Evolutionary conservation across 192 early-diverging fungal genomes (phyloP).

Genomic region (Coemansia sp.): DNA sequence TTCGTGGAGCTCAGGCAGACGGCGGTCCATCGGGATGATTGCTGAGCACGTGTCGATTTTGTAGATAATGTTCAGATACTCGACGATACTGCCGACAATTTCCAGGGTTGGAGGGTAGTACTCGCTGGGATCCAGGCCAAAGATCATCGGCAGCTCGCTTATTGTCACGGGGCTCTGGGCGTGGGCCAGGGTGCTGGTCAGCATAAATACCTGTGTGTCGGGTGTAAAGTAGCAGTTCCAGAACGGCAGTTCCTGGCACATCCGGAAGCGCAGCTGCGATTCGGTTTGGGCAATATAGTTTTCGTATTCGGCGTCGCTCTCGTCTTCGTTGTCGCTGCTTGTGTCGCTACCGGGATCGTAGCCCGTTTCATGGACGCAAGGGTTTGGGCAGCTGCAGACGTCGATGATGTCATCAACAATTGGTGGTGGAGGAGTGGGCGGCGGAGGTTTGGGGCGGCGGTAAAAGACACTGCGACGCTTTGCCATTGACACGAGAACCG

Average conservation of each 20-base stretch:
- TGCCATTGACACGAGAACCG: slow-evolving; percentile 2
- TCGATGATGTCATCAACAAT: background rate
- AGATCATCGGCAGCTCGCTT: background rate
- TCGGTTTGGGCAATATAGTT: background rate
- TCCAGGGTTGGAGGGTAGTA: slow-evolving; percentile 32
- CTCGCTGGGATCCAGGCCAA: background rate
- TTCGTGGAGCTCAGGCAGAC: slow-evolving; percentile 25
- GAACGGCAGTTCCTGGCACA: slow-evolving; percentile 33
- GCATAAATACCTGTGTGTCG: slow-evolving; percentile 27
- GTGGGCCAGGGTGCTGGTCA: slow-evolving; percentile 4
- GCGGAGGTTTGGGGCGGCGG: slow-evolving; percentile 15
- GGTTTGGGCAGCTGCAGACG: background rate
- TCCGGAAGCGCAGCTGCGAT: background rate
- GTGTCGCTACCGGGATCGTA: slow-evolving; percentile 15
- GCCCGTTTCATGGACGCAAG: slow-evolving; percentile 2
- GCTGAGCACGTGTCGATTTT: slow-evolving; percentile 24
- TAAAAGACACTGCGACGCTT: slow-evolving; percentile 36
- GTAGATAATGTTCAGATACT: slow-evolving; percentile 25
- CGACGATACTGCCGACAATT: slow-evolving; percentile 26
- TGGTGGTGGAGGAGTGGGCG: background rate
- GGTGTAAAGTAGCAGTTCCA: slow-evolving; percentile 25
- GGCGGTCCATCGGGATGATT: slow-evolving; percentile 22
- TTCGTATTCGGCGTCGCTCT: slow-evolving; percentile 1
- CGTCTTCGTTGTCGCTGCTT: background rate
- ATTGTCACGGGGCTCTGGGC: slow-evolving; percentile 3